Conservation (phyloP, 2,329 filamentous ascomycete species). For the Hymenoscyphus infarciens region DNA sequence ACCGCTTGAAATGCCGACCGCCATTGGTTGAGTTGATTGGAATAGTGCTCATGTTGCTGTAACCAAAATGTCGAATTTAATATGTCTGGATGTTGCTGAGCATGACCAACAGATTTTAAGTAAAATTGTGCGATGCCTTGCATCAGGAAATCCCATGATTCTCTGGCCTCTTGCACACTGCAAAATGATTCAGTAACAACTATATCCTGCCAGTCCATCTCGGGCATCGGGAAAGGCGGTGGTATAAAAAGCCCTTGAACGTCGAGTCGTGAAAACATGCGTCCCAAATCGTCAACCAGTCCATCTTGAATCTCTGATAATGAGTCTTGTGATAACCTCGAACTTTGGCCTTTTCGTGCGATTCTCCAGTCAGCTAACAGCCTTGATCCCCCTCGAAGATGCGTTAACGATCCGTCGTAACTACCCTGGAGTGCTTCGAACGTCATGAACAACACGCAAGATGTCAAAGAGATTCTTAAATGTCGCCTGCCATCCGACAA, state of each 20-base stretch:
- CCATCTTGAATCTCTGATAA: slow-evolving; percentile 35
- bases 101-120: slow-evolving; percentile 30
- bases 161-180: slow-evolving; percentile 30
- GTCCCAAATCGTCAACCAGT: slow-evolving; percentile 32
- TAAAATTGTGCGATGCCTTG: slow-evolving; percentile 35
- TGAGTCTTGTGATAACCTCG: slow-evolving; percentile 33
- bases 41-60: slow-evolving; percentile 31
- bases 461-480: slow-evolving; percentile 33
- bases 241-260: slow-evolving; percentile 33
- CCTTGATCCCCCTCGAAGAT: slow-evolving; percentile 32
- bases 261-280: slow-evolving; percentile 34
- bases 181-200: slow-evolving; percentile 30
- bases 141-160: slow-evolving; percentile 34
- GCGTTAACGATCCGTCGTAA: slow-evolving; percentile 33
- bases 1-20: slow-evolving; percentile 30
- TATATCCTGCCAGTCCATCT: slow-evolving; percentile 32
- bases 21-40: slow-evolving; percentile 32
- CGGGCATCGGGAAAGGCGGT: slow-evolving; percentile 33
- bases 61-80: slow-evolving; percentile 28
- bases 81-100: slow-evolving; percentile 29
- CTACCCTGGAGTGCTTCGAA: slow-evolving; percentile 34
- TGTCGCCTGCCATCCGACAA: slow-evolving; percentile 33
- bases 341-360: slow-evolving; percentile 30
- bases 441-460: slow-evolving; percentile 34
- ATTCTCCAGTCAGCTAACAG: slow-evolving; percentile 34